phyloP scores from a whole-genome alignment of 2,329 filamentous ascomycete genomes.

The Penicillium sp. region DNA sequence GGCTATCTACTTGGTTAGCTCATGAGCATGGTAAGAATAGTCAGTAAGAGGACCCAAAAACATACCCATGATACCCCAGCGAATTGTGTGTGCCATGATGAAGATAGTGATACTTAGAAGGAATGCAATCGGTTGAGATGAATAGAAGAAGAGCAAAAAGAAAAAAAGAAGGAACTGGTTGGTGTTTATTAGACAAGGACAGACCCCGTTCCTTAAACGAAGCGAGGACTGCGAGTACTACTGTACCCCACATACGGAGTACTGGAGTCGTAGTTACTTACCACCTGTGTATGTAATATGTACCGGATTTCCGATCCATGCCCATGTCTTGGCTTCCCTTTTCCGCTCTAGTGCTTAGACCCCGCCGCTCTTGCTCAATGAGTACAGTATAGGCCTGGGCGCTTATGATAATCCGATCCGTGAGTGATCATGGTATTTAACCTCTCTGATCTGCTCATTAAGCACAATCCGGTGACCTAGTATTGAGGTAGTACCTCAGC shows the following conservation, averaged over 20 bases:
- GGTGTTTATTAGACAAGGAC: not conserved
- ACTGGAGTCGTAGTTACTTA: too few relatives aligned
- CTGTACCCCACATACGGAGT: not conserved
- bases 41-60: constrained; percentile 7
- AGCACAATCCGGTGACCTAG: too few relatives aligned
- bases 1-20: constrained; percentile 38
- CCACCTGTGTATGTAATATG: too few relatives aligned
- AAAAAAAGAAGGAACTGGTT: not conserved
- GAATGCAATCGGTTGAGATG: not conserved
- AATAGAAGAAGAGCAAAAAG: not conserved
- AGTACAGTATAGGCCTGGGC: not conserved
- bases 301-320: too few relatives aligned
- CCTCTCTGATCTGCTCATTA: too few relatives aligned
- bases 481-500: too few relatives aligned
- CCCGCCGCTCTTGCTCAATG: too few relatives aligned
- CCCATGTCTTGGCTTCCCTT: too few relatives aligned
- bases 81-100: constrained; percentile 42
- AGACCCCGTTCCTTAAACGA: not conserved
- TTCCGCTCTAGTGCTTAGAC: too few relatives aligned
- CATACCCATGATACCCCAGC: constrained; percentile 52
- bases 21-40: not conserved
- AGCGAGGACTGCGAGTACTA: not conserved
- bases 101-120: not conserved
- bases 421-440: too few relatives aligned
- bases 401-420: too few relatives aligned